Evolutionary conservation across 2,329 filamentous ascomycete species (phyloP).

Genomic region (Lachnellula arida): DNA sequence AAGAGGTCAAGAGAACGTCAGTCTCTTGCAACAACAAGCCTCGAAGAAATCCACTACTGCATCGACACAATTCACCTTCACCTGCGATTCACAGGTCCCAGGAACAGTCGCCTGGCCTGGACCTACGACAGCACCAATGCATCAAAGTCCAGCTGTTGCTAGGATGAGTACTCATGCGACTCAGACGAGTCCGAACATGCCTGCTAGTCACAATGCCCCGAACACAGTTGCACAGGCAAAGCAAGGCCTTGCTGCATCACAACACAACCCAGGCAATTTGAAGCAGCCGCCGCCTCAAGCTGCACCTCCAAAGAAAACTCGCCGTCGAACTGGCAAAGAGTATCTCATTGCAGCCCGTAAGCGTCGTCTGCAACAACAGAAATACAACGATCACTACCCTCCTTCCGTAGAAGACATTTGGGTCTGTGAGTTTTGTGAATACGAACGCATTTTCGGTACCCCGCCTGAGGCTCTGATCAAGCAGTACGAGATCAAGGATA

Average conservation of each 20-base stretch:
- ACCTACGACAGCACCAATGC: slow-evolving; percentile 20
- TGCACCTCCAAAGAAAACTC: slow-evolving; percentile 53
- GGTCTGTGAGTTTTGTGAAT: slow-evolving; percentile 98
- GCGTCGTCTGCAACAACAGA: slow-evolving; percentile 71
- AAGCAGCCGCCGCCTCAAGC: slow-evolving; percentile 32
- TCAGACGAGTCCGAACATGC: slow-evolving; percentile 31
- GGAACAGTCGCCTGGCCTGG: slow-evolving; percentile 74
- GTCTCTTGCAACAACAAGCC: slow-evolving; percentile 67
- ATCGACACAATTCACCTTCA: slow-evolving; percentile 93
- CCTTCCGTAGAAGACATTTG: slow-evolving; percentile 71
- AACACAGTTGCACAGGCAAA: slow-evolving; percentile 23
- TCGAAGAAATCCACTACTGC: slow-evolving; percentile 58
- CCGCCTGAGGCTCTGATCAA: slow-evolving; percentile 81
- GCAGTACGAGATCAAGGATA: slow-evolving; percentile 92
- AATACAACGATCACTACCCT: slow-evolving; percentile 70
- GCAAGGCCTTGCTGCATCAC: slow-evolving; percentile 23
- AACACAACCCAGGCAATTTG: slow-evolving; percentile 38
- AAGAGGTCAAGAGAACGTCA: slow-evolving; percentile 72
- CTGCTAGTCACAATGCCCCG: slow-evolving; percentile 8
- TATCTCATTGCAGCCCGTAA: slow-evolving; percentile 71
- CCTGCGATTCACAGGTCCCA: slow-evolving; percentile 83
- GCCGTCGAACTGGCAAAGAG: slow-evolving; percentile 63
- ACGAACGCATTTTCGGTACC: slow-evolving; percentile 89
- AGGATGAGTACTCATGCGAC: slow-evolving; percentile 31
- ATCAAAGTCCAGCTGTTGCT: slow-evolving; percentile 21